A percentile compares a stretch with the other conserved stretches of the same genome.
Conservation (phyloP, 306 rosid species). For the Abrus pulchellus region DNA sequence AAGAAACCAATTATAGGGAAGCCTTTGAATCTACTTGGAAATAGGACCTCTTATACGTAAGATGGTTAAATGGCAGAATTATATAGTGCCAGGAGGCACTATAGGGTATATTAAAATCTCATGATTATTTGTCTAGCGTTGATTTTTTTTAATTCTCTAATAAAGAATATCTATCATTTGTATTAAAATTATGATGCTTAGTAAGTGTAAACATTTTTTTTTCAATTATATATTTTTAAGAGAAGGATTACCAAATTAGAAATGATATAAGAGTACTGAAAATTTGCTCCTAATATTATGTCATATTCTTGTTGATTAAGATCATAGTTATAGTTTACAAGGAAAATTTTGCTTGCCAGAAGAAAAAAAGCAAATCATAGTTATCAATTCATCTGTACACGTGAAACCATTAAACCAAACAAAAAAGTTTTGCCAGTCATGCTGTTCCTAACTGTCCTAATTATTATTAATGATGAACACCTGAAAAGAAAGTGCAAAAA, state of each 20-base stretch:
- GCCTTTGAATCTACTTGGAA: neutral
- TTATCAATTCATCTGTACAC: neutral
- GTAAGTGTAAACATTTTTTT: too few species aligned
- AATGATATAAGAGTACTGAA: neutral
- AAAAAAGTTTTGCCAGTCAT: neutral
- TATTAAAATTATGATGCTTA: neutral
- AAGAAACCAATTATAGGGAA: neutral
- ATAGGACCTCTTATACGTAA: neutral
- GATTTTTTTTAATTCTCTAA: neutral
- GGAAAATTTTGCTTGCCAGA: too few species aligned
- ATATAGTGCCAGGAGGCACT: neutral
- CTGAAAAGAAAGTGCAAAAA: constrained; percentile 6
- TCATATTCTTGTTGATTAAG: neutral
- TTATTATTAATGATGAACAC: constrained; percentile 2
- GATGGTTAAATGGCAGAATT: neutral
- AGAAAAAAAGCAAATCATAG: too few species aligned
- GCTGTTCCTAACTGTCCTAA: constrained; percentile 12
- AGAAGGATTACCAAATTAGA: neutral
- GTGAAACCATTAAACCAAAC: neutral
- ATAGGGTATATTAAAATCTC: neutral
- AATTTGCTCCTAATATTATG: neutral
- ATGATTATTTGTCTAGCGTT: neutral
- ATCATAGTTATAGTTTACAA: too few species aligned
- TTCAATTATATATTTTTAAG: too few species aligned
- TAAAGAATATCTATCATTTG: neutral